Evolutionary conservation across 371 early-diverging fungal species (phyloP).

Genomic region (Lichtheimia corymbifera): DNA sequence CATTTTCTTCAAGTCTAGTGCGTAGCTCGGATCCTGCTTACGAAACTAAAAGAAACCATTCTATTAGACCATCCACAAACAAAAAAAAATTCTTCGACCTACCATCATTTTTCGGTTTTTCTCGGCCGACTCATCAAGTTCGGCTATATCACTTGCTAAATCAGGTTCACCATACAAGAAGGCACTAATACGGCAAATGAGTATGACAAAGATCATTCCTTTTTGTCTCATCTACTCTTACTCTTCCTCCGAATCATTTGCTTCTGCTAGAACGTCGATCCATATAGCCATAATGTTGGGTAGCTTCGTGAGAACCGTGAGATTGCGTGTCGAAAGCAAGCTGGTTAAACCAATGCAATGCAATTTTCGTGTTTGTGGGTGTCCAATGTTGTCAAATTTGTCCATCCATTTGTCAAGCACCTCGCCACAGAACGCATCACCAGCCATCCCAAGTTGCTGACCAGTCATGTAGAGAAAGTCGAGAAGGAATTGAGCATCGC

Average conservation of each 20-base stretch:
- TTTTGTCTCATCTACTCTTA: constrained; percentile 20
- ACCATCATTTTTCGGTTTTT: constrained; percentile 43
- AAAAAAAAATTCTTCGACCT: constrained; percentile 1
- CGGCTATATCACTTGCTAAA: constrained; percentile 54
- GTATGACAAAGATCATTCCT: neutral
- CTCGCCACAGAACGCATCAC: constrained; percentile 37
- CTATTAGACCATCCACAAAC: constrained; percentile 5
- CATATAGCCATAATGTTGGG: constrained; percentile 62
- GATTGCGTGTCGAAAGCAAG: constrained; percentile 58
- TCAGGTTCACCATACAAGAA: constrained; percentile 69
- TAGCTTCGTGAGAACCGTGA: constrained; percentile 43
- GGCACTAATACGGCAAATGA: constrained; percentile 31
- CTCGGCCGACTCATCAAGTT: constrained; percentile 60
- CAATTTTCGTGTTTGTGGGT: constrained; percentile 72
- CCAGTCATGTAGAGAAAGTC: constrained; percentile 45
- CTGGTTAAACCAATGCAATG: constrained; percentile 70
- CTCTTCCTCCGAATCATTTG: constrained; percentile 64
- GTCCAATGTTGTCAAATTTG: constrained; percentile 79
- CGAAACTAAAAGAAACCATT: constrained; percentile 33
- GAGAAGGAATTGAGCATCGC: constrained; percentile 56
- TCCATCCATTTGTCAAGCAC: constrained; percentile 68
- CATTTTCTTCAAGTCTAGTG: constrained; percentile 51
- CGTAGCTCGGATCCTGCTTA: constrained; percentile 60
- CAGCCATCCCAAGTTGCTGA: constrained; percentile 34
- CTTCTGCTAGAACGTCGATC: constrained; percentile 66